Conservation (phyloP, 768 basidiomycete species). For the Dendrothele bispora region DNA sequence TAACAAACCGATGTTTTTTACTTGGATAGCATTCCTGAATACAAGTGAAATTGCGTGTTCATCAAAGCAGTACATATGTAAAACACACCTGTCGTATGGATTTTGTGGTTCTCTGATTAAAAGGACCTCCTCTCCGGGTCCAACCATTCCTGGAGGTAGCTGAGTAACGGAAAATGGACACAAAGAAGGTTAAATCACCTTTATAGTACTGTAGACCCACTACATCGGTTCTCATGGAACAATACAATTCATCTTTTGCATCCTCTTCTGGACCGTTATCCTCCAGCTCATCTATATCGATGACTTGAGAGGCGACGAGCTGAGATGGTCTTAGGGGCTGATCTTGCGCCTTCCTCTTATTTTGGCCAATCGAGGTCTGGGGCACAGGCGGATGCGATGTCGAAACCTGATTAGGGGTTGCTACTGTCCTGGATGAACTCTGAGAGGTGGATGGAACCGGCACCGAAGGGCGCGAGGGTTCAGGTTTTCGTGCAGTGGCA, state of each 20-base stretch:
- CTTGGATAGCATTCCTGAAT: slow-evolving; percentile 74
- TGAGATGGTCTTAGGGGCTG: background rate
- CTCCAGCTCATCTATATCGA: slow-evolving; percentile 43
- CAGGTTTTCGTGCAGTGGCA: slow-evolving; percentile 31
- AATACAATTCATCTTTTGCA: slow-evolving; percentile 65
- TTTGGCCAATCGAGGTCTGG: slow-evolving; percentile 24
- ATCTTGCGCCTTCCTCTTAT: slow-evolving; percentile 42
- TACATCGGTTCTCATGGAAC: slow-evolving; percentile 55
- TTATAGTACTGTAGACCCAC: slow-evolving; percentile 87
- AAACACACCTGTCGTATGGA: slow-evolving; percentile 60
- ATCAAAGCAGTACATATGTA: background rate
- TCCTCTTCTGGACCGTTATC: slow-evolving; percentile 46
- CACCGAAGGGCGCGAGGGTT: background rate
- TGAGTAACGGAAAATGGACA: slow-evolving; percentile 4
- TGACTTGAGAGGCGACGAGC: slow-evolving; percentile 11
- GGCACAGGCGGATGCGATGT: background rate
- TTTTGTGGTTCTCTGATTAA: slow-evolving; percentile 67
- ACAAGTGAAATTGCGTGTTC: background rate
- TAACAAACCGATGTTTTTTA: slow-evolving; percentile 64
- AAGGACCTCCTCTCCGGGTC: slow-evolving; percentile 72
- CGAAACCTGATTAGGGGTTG: background rate
- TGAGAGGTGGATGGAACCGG: background rate
- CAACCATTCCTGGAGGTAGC: slow-evolving; percentile 64
- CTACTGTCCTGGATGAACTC: background rate
- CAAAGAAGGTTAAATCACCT: slow-evolving; percentile 33